phyloP scores from a whole-genome alignment of 2,329 filamentous ascomycete species.

The Colletotrichum noveboracense region DNA sequence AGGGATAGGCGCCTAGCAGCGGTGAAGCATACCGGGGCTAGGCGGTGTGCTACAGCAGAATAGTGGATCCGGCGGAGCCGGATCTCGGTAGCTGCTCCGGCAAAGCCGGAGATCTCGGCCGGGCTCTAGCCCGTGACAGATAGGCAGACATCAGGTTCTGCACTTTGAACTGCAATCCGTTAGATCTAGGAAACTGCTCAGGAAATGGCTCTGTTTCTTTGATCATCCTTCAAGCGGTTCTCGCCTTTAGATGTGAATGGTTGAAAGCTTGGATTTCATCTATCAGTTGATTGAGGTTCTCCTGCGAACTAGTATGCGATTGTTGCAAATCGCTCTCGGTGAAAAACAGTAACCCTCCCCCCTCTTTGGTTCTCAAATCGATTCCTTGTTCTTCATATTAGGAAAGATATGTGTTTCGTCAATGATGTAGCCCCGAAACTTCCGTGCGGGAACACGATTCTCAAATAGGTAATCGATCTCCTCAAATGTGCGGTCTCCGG shows the following conservation, averaged over 20 bases:
- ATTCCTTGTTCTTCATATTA: neutral
- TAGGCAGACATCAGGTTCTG: no score
- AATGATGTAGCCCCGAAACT: neutral
- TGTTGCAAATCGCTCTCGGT: neutral
- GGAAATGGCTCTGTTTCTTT: no score
- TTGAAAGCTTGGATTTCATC: neutral
- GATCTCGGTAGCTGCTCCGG: no score
- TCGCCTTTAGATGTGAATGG: neutral
- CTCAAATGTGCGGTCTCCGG: neutral
- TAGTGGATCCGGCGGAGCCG: no score
- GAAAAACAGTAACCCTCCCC: neutral
- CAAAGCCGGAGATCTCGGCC: no score
- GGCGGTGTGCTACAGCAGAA: no score
- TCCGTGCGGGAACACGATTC: neutral
- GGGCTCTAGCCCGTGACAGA: no score
- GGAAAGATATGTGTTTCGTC: neutral
- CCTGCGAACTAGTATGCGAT: neutral
- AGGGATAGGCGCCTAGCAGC: no score
- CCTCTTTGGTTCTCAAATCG: neutral
- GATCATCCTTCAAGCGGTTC: no score
- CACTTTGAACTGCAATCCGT: no score
- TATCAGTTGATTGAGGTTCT: neutral
- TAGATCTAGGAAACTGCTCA: no score
- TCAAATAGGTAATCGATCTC: neutral
- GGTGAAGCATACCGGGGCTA: no score